Conservation (phyloP, 257 asterid genomes). For the Forsythia suspensa region DNA sequence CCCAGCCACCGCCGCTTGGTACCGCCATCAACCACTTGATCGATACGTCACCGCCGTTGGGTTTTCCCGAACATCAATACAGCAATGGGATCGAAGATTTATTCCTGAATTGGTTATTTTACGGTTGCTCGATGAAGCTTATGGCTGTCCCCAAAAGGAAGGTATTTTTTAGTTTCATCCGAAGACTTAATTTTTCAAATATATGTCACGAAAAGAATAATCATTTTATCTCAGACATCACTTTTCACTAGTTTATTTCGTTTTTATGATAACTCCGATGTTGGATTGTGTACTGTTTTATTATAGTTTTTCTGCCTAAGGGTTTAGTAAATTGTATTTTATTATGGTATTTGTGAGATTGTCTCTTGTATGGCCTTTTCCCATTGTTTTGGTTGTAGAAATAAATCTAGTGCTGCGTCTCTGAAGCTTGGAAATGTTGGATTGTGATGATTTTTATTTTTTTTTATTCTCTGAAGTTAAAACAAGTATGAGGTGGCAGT, state of each 20-base stretch:
- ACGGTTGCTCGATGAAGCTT: slow-evolving; percentile 61
- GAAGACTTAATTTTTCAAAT: background rate
- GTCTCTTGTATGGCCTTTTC: no score
- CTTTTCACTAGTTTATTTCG: background rate
- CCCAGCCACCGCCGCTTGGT: slow-evolving; percentile 54
- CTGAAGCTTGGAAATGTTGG: background rate
- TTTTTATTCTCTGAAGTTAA: no score
- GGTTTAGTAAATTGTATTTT: background rate
- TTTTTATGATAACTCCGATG: background rate
- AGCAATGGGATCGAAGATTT: slow-evolving; percentile 25
- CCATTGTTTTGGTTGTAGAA: background rate
- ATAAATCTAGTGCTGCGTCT: background rate
- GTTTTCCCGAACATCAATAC: slow-evolving; percentile 52
- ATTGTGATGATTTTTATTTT: no score
- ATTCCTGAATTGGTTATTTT: slow-evolving; percentile 34
- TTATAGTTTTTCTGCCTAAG: background rate
- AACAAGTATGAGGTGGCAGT: no score
- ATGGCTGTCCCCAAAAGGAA: slow-evolving; percentile 89
- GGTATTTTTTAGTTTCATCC: slow-evolving; percentile 28
- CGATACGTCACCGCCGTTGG: slow-evolving; percentile 44
- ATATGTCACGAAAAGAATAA: background rate
- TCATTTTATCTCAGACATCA: background rate
- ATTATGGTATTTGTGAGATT: no score
- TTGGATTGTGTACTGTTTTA: background rate
- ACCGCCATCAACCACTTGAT: slow-evolving; percentile 27